Conservation (phyloP, 352 stramenopile genomes). For the Phytophthora capsici region DNA sequence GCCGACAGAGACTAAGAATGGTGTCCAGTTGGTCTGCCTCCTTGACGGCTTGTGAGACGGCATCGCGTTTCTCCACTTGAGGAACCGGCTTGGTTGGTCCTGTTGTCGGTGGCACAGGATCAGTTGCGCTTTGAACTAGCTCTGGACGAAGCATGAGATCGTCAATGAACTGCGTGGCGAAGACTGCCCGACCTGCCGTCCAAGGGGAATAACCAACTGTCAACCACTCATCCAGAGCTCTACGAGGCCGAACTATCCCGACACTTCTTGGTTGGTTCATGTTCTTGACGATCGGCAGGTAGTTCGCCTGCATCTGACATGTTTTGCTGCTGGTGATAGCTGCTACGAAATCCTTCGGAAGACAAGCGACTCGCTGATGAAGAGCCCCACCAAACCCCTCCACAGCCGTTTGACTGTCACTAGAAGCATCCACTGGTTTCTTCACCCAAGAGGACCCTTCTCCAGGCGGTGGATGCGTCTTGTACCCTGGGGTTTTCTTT, state of each 20-base stretch:
- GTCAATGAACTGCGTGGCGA: conserved; percentile 68
- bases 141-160: conserved; percentile 69
- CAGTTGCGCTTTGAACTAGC: conserved; percentile 34
- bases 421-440: conserved; percentile 59
- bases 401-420: conserved; percentile 72
- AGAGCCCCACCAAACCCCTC: conserved; percentile 59
- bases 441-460: conserved; percentile 62
- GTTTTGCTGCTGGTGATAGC: conserved; percentile 76
- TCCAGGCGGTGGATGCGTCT: conserved; percentile 61
- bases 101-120: background rate
- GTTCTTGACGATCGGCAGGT: conserved; percentile 76
- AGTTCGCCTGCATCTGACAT: conserved; percentile 82
- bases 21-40: conserved; percentile 90
- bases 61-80: conserved; percentile 62
- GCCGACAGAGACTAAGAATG: conserved; percentile 89
- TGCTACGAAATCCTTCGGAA: conserved; percentile 73
- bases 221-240: conserved; percentile 90
- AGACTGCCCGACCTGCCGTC: conserved; percentile 75
- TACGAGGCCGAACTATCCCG: conserved; percentile 86
- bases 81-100: conserved; percentile 8
- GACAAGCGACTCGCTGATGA: conserved; percentile 68
- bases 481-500: conserved; percentile 65
- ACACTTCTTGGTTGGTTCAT: conserved; percentile 88
- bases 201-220: conserved; percentile 92
- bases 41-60: conserved; percentile 84